A percentile compares a stretch with the other conserved stretches of the same genome.
Evolutionary conservation across 352 stramenopile genomes (phyloP).

Genomic region (Pythium sp.): DNA sequence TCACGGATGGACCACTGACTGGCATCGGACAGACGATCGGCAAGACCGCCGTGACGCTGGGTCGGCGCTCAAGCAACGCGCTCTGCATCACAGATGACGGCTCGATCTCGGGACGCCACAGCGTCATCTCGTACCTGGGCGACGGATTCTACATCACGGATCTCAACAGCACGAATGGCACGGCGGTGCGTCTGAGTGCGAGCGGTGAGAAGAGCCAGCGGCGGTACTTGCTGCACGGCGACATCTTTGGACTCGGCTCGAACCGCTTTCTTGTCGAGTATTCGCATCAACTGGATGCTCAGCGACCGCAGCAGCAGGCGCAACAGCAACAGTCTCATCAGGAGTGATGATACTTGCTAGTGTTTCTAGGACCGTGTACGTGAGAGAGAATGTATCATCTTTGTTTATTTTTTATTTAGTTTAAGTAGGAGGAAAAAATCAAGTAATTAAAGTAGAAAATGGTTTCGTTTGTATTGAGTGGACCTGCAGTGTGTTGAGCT

Average conservation of each 20-base stretch:
- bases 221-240: slow-evolving; percentile 65
- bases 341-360: not conserved
- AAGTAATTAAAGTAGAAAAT: not conserved
- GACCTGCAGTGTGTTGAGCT: too few species aligned
- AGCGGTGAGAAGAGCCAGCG: slow-evolving; percentile 56
- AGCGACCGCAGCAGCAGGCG: slow-evolving; percentile 3
- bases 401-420: not conserved
- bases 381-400: not conserved
- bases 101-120: slow-evolving; percentile 76
- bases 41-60: slow-evolving; percentile 69
- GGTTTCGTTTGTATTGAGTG: not conserved
- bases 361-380: not conserved
- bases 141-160: slow-evolving; percentile 87
- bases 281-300: slow-evolving; percentile 48
- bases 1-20: slow-evolving; percentile 70
- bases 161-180: slow-evolving; percentile 80
- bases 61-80: slow-evolving; percentile 67
- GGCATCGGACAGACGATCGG: slow-evolving; percentile 78
- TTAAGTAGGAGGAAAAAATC: not conserved
- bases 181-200: slow-evolving; percentile 64
- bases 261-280: slow-evolving; percentile 86
- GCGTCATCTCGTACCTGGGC: slow-evolving; percentile 64
- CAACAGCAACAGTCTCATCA: not conserved
- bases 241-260: slow-evolving; percentile 82
- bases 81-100: slow-evolving; percentile 81